phyloP scores from a whole-genome alignment of 2,329 filamentous ascomycete genomes.

The Aspergillus melleus region DNA sequence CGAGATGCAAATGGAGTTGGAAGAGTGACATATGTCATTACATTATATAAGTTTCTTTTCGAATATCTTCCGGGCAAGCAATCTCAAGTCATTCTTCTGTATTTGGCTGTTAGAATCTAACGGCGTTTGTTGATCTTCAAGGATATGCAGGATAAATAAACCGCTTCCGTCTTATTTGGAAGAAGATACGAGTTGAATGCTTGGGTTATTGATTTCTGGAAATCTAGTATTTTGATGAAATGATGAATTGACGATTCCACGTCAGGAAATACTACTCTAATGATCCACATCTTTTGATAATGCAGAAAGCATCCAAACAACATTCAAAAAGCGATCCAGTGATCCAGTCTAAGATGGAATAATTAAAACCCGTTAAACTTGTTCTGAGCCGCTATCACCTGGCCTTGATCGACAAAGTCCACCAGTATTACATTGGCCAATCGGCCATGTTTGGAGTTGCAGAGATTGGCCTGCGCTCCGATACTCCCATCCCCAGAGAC shows the following conservation, averaged over 20 bases:
- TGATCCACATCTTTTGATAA: too few relatives aligned
- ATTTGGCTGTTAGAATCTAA: background rate
- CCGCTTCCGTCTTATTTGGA: background rate
- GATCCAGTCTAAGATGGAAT: background rate
- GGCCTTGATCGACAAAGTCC: constrained; percentile 48
- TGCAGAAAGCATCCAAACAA: background rate
- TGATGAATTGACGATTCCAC: too few relatives aligned
- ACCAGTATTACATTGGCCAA: constrained; percentile 46
- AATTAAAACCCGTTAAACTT: constrained; percentile 38
- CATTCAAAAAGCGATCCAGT: background rate
- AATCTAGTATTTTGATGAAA: too few relatives aligned
- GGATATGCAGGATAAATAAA: background rate
- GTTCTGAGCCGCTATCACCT: constrained; percentile 43
- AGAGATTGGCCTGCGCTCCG: constrained; percentile 42
- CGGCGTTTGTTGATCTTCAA: background rate
- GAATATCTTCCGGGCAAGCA: background rate
- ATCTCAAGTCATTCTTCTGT: background rate
- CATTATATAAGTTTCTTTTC: background rate
- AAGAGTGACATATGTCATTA: constrained; percentile 25
- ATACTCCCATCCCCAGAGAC: constrained; percentile 45
- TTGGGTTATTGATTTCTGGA: too few relatives aligned
- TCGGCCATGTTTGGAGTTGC: constrained; percentile 38
- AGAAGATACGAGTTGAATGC: background rate
- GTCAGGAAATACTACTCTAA: too few relatives aligned
- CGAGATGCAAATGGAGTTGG: constrained; percentile 38